Conservation (phyloP, 1,139 yeast genomes). For the Kluyveromyces marxianus region DNA sequence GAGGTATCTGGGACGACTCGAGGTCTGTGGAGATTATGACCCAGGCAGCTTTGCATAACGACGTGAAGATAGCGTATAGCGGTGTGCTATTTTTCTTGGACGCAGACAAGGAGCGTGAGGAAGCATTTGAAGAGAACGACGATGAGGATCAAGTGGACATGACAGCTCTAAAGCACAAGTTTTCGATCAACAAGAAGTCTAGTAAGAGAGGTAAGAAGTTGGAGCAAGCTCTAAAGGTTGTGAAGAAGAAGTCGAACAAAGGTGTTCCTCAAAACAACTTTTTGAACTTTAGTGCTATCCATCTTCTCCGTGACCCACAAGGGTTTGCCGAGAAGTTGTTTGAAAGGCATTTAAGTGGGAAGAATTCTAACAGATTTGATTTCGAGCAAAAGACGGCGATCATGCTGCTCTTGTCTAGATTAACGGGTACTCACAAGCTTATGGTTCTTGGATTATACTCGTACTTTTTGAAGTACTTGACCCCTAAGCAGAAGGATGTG, state of each 20-base stretch:
- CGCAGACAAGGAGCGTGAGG: conserved; percentile 93
- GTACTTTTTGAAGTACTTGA: conserved; percentile 76
- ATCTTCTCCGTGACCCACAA: conserved; percentile 90
- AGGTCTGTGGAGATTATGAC: conserved; percentile 95
- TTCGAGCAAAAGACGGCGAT: conserved; percentile 84
- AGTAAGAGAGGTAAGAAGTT: conserved; percentile 73
- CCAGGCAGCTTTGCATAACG: conserved; percentile 82
- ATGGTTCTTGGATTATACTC: conserved; percentile 86
- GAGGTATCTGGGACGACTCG: conserved; percentile 97
- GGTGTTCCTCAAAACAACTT: conserved; percentile 57
- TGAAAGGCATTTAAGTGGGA: conserved; percentile 61
- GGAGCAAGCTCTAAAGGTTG: conserved; percentile 59
- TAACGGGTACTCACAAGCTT: conserved; percentile 90
- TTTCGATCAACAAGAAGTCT: conserved; percentile 77
- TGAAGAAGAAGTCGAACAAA: conserved; percentile 52
- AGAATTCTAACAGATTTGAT: conserved; percentile 58
- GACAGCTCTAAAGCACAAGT: conserved; percentile 64
- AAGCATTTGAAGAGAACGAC: conserved; percentile 60
- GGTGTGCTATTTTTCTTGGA: conserved; percentile 90
- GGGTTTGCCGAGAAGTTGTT: conserved; percentile 88
- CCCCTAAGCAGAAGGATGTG: conserved; percentile 90
- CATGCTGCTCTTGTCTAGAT: conserved; percentile 77
- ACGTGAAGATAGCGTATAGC: conserved; percentile 78
- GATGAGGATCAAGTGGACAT: conserved; percentile 68
- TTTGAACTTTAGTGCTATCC: conserved; percentile 89